Evolutionary conservation across 495 filamentous ascomycete species (phyloP).

Genomic region (Stereocaulon alpinum): DNA sequence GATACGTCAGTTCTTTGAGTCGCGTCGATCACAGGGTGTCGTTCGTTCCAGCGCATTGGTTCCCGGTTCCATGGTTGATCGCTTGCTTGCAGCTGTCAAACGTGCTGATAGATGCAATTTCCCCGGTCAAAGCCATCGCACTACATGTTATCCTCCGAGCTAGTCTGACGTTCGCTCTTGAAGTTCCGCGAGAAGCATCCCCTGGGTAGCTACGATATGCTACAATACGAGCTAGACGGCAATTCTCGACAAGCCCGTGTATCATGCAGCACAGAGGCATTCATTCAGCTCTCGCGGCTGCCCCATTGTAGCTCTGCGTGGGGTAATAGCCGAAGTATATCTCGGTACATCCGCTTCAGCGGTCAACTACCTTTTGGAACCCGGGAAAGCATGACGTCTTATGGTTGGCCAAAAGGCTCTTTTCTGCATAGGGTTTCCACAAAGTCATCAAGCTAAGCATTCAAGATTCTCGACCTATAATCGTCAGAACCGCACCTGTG

Average conservation of each 20-base stretch:
- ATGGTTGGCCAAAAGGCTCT: not conserved
- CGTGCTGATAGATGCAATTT: constrained; percentile 1
- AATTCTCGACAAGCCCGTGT: too few species aligned
- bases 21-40: constrained; percentile 2
- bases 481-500: not conserved
- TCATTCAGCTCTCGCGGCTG: too few species aligned
- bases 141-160: constrained; percentile 3
- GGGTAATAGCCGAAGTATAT: not conserved
- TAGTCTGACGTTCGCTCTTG: not conserved
- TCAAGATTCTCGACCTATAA: not conserved
- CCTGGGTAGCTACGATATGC: not conserved
- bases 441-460: not conserved
- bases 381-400: not conserved
- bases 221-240: not conserved
- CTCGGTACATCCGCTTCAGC: not conserved
- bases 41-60: constrained; percentile 3
- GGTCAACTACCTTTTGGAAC: not conserved
- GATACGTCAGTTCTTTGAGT: not conserved
- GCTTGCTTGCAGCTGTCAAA: constrained; percentile 16
- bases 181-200: too few species aligned
- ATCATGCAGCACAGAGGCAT: too few species aligned
- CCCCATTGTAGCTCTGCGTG: not conserved
- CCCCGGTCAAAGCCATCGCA: constrained; percentile 6
- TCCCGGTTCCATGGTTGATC: constrained; percentile 1
- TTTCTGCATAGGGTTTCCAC: too few species aligned